A percentile compares a stretch with the other conserved stretches of the same genome.
phyloP scores from a whole-genome alignment of 441 rosid species.

The Gossypium schwendimanii region DNA sequence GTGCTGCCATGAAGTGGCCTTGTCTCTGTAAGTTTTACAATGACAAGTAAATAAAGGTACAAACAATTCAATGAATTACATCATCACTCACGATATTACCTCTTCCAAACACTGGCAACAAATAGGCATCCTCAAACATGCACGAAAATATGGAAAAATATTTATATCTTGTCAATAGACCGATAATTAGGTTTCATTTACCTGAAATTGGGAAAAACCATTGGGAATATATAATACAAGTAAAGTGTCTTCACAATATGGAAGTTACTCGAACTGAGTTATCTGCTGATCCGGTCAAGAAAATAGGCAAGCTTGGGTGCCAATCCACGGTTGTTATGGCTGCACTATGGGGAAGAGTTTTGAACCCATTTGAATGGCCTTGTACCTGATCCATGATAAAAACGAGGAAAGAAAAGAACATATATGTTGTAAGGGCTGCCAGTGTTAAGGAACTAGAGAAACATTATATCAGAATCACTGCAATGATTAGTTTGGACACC shows the following conservation, averaged over 20 bases:
- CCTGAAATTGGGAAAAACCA: neutral
- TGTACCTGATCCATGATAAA: slow-evolving; percentile 33
- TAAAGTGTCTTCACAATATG: slow-evolving; percentile 16
- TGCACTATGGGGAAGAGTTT: slow-evolving; percentile 55
- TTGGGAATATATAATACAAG: neutral
- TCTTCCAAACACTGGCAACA: neutral
- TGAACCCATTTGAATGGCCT: slow-evolving; percentile 40
- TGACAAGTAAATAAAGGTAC: neutral
- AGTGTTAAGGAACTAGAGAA: neutral
- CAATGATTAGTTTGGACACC: neutral
- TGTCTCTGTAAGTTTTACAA: too few relatives aligned
- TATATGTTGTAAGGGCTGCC: neutral
- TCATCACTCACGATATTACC: neutral
- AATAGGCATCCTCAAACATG: neutral
- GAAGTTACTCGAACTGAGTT: slow-evolving; percentile 60
- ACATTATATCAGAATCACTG: neutral
- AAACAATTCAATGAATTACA: slow-evolving; percentile 7
- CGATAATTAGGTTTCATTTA: neutral
- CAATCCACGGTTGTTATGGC: slow-evolving; percentile 61
- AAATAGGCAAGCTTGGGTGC: slow-evolving; percentile 65
- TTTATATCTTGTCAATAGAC: neutral
- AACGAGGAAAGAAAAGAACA: neutral
- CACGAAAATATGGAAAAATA: neutral
- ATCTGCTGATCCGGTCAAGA: slow-evolving; percentile 66
- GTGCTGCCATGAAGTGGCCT: neutral